Evolutionary conservation across 2,329 filamentous ascomycete genomes (phyloP).

Genomic region (Aspergillus quadricinctus): DNA sequence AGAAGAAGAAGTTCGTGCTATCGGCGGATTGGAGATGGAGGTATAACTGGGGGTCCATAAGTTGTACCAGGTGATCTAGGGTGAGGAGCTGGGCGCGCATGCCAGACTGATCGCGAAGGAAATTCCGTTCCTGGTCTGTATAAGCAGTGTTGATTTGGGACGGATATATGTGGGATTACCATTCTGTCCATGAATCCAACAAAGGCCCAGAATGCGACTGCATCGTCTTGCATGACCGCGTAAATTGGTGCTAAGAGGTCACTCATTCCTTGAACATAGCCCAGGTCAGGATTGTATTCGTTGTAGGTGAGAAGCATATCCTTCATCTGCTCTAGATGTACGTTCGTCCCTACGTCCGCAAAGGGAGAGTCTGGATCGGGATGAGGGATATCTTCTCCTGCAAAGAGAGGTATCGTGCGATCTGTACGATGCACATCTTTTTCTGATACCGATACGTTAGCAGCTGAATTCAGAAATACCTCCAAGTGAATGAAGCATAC

Average conservation of each 20-base stretch:
- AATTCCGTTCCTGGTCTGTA: slow-evolving; percentile 69
- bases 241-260: slow-evolving; percentile 94
- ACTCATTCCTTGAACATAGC: slow-evolving; percentile 98
- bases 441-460: slow-evolving; percentile 57
- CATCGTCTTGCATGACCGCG: slow-evolving; percentile 95
- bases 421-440: slow-evolving; percentile 98
- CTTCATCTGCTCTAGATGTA: slow-evolving; percentile 97
- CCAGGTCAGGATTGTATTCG: slow-evolving; percentile 91
- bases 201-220: slow-evolving; percentile 94
- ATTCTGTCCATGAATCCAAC: slow-evolving; percentile 95
- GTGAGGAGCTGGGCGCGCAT: slow-evolving; percentile 91
- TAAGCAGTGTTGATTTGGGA: slow-evolving; percentile 3
- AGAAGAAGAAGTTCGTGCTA: slow-evolving; percentile 99
- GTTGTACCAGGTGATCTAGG: slow-evolving; percentile 89
- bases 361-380: slow-evolving; percentile 95
- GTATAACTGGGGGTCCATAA: slow-evolving; percentile 94
- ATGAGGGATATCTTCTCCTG: slow-evolving; percentile 92
- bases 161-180: slow-evolving; percentile 41
- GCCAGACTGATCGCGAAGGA: slow-evolving; percentile 88
- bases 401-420: slow-evolving; percentile 89
- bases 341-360: slow-evolving; percentile 86
- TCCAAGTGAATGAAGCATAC: slow-evolving; percentile 51
- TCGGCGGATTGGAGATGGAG: slow-evolving; percentile 84
- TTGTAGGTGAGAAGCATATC: slow-evolving; percentile 99
- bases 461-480: slow-evolving; percentile 3